Evolutionary conservation across 345 rosid species (phyloP), one percentile per base, ranked within the genome.

Genomic region (Eucalyptus rudis): DNA sequence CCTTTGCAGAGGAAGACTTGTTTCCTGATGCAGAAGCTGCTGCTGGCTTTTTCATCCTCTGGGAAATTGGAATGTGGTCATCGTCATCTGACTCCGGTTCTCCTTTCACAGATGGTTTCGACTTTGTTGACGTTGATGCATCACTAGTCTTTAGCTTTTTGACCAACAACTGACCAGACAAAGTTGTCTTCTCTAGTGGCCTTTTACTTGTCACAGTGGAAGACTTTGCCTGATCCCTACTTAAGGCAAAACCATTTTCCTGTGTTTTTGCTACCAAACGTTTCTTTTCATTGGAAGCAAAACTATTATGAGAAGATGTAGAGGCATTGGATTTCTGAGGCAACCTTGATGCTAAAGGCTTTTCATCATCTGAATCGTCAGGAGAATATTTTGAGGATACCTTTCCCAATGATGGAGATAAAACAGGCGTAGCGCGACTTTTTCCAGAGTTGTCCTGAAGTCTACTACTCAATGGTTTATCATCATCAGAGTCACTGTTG

Each of bases 351-450:
- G 97, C 93, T 89, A 98, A 90, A 86, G 98, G 96, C 87, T 88
- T 90, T 62, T 94, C 96, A 94, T 97, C 99, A 90, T 96, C 99
- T 33, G 98, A 93, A 88, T 94, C 97, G 47, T 96, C 99, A 89
- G 84, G 84, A 31, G 89, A 58, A 86, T 87, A 58, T 89, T 90
- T 91, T 86, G 87, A 49, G 68, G 89, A 45, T 51, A 62, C 84
- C 89, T 89, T 91, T 87, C 90, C 81, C 5, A 79, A 12, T 76
- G 86, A 87, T 52, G 29, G 91, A 66, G 90, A 86, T 86, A 88
- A 71, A 58, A 79, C 90, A 88, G 81, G 87, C 86, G 24, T 94
- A 91, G 94, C 93, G 29, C 86, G 91, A 87, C 88, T 90, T 90
- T 90, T 92, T 90, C 87, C 92, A 29, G 94, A 89, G 68, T 87